Evolutionary conservation across 306 rosid genomes (phyloP).

Genomic region (Cucurbita moschata): DNA sequence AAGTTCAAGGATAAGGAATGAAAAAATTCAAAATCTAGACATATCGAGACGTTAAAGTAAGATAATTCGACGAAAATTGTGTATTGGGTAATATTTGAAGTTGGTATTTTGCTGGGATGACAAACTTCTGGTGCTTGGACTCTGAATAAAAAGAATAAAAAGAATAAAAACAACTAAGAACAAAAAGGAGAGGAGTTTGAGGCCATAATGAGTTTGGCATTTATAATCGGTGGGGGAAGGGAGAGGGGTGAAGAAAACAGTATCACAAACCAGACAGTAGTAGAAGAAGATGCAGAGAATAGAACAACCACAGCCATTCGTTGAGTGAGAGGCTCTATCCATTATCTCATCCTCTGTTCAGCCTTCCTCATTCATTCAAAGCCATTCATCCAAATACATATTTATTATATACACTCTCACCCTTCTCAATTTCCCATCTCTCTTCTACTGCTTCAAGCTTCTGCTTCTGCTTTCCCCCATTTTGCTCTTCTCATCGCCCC

Average conservation of each 20-base stretch:
- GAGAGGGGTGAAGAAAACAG: background rate
- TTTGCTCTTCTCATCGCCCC: background rate
- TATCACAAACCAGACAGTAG: background rate
- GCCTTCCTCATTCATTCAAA: constrained; percentile 19
- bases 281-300: background rate
- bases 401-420: background rate
- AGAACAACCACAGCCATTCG: constrained; percentile 27
- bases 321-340: constrained; percentile 36
- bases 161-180: background rate
- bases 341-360: constrained; percentile 41
- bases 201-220: background rate
- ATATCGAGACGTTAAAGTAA: no score
- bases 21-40: no score
- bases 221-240: background rate
- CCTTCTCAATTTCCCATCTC: background rate
- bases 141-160: background rate
- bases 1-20: no score
- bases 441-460: background rate
- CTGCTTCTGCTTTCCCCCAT: background rate
- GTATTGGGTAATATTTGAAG: background rate
- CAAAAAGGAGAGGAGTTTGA: background rate
- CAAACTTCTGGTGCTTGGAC: background rate
- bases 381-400: background rate
- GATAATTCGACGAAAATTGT: no score
- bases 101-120: background rate